Conservation (phyloP, 2,329 filamentous ascomycete genomes). For the Cladosporium sp. region DNA sequence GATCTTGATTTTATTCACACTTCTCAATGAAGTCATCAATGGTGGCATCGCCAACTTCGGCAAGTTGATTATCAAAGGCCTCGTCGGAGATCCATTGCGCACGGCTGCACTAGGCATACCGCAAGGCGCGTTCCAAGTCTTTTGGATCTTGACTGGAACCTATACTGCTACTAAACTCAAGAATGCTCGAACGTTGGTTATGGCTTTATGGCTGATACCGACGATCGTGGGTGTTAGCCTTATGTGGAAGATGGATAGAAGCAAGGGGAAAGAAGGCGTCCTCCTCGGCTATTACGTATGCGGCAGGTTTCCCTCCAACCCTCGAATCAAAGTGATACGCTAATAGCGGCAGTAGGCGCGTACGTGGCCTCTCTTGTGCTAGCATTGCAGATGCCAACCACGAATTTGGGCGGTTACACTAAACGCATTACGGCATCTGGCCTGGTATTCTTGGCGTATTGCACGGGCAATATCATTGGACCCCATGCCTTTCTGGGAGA, state of each 20-base stretch:
- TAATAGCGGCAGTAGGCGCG: constrained; percentile 34
- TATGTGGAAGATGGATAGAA: constrained; percentile 46
- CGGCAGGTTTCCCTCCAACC: too few relatives aligned
- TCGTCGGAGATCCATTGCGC: constrained; percentile 39
- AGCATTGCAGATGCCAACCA: constrained; percentile 49
- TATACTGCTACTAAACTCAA: constrained; percentile 48
- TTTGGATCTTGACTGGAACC: constrained; percentile 51
- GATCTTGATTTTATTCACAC: constrained; percentile 32
- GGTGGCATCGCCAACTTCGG: constrained; percentile 53
- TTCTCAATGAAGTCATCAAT: constrained; percentile 52
- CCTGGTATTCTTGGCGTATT: constrained; percentile 43
- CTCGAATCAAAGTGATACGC: too few relatives aligned
- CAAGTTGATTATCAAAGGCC: constrained; percentile 51
- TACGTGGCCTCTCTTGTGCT: constrained; percentile 51
- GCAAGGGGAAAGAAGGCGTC: constrained; percentile 41
- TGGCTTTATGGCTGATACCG: constrained; percentile 47
- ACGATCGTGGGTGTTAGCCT: constrained; percentile 47
- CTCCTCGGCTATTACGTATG: constrained; percentile 47
- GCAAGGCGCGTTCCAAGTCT: constrained; percentile 45
- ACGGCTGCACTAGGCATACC: constrained; percentile 54
- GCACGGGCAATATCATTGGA: constrained; percentile 36
- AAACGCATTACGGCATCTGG: constrained; percentile 45
- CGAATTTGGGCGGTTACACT: constrained; percentile 46
- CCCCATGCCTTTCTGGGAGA: constrained; percentile 43
- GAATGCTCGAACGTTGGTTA: constrained; percentile 49